Evolutionary conservation across 768 basidiomycete genomes (phyloP), one percentile per base, ranked within the genome.

Genomic region (Leucocoprinus birnbaumii): DNA sequence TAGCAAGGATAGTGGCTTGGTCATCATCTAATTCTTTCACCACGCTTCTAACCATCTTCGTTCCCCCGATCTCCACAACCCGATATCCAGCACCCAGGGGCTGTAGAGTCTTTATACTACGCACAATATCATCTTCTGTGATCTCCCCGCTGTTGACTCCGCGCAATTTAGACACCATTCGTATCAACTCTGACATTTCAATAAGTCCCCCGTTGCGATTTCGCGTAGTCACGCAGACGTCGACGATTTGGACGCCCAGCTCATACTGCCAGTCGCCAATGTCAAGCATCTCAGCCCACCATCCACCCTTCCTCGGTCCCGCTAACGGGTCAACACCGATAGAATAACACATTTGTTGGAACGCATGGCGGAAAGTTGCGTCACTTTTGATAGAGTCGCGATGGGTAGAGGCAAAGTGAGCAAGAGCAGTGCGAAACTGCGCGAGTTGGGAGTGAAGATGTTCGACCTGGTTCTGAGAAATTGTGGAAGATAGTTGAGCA

Each of bases 211-310:
- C 97, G 63, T 98, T 98, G 43, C 86, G 75, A 61, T 91, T 89
- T 54, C 93, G 77, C 14, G 91, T 94, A 73, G 83, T 89, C 43
- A 94, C 87, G 62, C 92, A 94, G 41, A 94, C 80, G 66, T 94
- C 93, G 48, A 97, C 92, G 58, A 96, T 89, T 73, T 96, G 96
- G 37, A 98, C 93, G 9, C 94, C 93, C 5, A 98, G 82, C 64
- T 97, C 95, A 66, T 92, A 90, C 63, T 94, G 89, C 93, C 94
- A 98, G 66, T 98, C 97, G 14, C 92, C 86, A 51, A 97, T 71
- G 7, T 87, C 87, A 34, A 94, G 80, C 64, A 94, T 73, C 66
- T 95, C 94, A 2, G 88, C 86, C 92, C 94, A 97, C 84, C 91
- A 91, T 2, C 93, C 92, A 35, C 90, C 91, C 63, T 85, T 85